Percentiles rank a stretch among this genome's conserved stretches.
Conservation (phyloP, 202 grass and related monocot species). For the Carex sylvatica region DNA sequence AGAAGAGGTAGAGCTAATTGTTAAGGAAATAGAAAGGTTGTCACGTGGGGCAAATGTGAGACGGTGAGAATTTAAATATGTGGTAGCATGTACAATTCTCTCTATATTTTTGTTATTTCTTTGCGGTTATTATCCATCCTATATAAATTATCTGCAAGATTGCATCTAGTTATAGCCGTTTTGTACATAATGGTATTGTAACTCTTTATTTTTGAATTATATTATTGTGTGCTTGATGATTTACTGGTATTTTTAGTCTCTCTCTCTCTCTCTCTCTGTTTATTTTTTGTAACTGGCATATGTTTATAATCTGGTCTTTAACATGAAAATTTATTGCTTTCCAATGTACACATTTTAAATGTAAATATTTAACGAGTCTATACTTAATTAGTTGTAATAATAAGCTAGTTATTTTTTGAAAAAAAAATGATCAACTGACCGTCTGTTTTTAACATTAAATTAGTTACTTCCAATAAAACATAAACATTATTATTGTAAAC, state of each 20-base stretch:
- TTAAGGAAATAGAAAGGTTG: conserved; percentile 76
- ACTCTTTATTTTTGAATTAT: background rate
- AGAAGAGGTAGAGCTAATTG: conserved; percentile 74
- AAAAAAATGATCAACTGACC: no score
- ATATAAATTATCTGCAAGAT: conserved; percentile 37
- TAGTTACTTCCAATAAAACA: no score
- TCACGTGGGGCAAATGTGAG: conserved; percentile 20
- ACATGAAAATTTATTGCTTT: no score
- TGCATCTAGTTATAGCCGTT: conserved; percentile 11
- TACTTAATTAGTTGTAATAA: no score
- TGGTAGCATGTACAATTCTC: conserved; percentile 8
- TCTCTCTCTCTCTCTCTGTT: background rate
- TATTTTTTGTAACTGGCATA: no score
- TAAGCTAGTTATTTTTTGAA: no score
- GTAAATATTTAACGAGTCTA: no score
- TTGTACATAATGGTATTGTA: conserved; percentile 9
- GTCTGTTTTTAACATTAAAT: no score
- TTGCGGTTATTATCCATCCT: conserved; percentile 22
- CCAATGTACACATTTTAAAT: no score
- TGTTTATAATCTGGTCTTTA: no score
- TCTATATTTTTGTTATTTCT: conserved; percentile 1
- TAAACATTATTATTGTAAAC: no score
- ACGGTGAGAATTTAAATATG: background rate
- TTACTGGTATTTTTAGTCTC: background rate
- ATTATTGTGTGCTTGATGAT: background rate